Conservation (phyloP, 2,329 filamentous ascomycete genomes). For the Colletotrichum sp. region DNA sequence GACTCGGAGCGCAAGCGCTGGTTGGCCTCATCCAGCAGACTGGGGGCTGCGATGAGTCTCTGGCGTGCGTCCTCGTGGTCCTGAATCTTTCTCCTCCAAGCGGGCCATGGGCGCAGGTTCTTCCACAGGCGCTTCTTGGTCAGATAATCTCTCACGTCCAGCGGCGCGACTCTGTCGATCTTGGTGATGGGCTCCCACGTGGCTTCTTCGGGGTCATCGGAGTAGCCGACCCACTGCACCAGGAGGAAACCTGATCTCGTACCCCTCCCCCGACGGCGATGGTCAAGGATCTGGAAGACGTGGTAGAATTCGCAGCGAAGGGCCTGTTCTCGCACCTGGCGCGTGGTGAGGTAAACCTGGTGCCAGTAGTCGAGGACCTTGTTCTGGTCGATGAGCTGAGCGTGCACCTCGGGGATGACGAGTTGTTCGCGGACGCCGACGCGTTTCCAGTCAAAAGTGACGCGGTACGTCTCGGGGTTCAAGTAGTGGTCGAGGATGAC, state of each 20-base stretch:
- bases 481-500: neutral
- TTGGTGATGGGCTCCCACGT: neutral
- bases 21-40: neutral
- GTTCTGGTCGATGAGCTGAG: neutral
- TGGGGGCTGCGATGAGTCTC: neutral
- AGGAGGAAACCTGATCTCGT: neutral
- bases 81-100: neutral
- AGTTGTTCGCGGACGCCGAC: neutral
- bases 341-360: neutral
- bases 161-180: neutral
- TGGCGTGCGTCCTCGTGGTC: neutral
- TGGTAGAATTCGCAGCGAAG: neutral
- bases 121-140: neutral
- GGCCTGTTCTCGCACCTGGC: neutral
- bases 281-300: neutral
- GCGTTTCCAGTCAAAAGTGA: neutral
- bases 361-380: neutral
- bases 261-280: neutral
- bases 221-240: neutral
- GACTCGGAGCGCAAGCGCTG: neutral
- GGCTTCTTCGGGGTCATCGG: neutral
- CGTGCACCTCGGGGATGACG: neutral
- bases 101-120: neutral
- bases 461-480: neutral
- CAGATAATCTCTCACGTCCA: neutral